phyloP scores from a whole-genome alignment of 2,329 filamentous ascomycete genomes.

The Aspergillus sp. region DNA sequence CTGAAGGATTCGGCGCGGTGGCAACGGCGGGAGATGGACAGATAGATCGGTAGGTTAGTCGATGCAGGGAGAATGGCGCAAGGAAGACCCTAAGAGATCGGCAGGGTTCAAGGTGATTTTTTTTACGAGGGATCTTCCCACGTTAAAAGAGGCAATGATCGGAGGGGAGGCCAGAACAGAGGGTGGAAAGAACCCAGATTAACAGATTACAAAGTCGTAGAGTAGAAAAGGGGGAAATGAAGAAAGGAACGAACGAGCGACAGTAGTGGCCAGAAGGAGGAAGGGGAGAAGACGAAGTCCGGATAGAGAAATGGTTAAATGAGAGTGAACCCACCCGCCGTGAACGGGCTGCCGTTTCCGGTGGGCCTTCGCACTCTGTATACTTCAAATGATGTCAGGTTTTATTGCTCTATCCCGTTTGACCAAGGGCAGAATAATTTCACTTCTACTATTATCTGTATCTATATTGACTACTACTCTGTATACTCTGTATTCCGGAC shows the following conservation, averaged over 20 bases:
- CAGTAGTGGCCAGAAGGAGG: neutral
- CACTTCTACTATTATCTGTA: too few relatives aligned
- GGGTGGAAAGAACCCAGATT: neutral
- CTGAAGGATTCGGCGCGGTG: neutral
- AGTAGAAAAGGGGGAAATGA: constrained; percentile 8
- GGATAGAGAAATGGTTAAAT: too few relatives aligned
- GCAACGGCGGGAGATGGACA: neutral
- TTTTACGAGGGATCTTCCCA: neutral
- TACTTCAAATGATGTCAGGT: too few relatives aligned
- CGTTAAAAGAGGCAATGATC: neutral
- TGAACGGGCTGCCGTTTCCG: too few relatives aligned
- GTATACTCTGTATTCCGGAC: too few relatives aligned
- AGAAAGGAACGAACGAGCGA: constrained; percentile 4
- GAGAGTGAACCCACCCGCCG: too few relatives aligned
- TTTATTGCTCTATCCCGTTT: too few relatives aligned
- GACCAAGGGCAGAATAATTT: too few relatives aligned
- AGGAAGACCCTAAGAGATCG: neutral
- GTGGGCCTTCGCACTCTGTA: too few relatives aligned
- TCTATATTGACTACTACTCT: too few relatives aligned
- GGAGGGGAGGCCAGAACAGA: neutral
- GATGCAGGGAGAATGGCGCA: too few relatives aligned
- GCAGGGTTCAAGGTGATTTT: neutral
- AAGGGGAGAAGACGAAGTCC: neutral
- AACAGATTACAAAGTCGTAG: too few relatives aligned
- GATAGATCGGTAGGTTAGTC: neutral